phyloP scores from a whole-genome alignment of 306 rosid genomes.

The Vachellia pachyceras region DNA sequence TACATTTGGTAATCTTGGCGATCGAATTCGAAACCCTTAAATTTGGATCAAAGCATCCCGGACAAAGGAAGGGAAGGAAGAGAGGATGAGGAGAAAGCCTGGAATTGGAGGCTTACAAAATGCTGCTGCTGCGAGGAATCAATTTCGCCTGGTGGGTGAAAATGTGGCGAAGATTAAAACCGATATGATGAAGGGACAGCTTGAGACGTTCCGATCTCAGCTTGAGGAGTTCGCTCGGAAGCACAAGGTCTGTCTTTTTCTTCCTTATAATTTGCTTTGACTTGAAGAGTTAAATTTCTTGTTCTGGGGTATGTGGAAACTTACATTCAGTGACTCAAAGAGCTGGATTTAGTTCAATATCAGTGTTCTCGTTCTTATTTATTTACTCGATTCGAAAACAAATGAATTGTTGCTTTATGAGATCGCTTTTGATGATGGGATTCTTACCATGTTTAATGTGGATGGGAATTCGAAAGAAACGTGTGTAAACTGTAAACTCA shows the following conservation, averaged over 20 bases:
- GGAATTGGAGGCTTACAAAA: conserved; percentile 93
- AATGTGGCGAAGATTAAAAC: conserved; percentile 95
- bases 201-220: conserved; percentile 85
- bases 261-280: not conserved
- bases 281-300: not conserved
- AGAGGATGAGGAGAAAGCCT: conserved; percentile 81
- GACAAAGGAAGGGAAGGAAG: not conserved
- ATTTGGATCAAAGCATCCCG: not conserved
- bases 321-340: not conserved
- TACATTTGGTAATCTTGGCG: not conserved
- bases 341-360: not conserved
- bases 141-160: conserved; percentile 82
- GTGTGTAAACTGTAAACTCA: too few species aligned
- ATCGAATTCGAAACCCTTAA: not conserved
- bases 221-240: conserved; percentile 96
- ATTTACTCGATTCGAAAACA: not conserved
- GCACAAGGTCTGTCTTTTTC: conserved; percentile 63
- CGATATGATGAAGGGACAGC: conserved; percentile 94
- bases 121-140: conserved; percentile 90
- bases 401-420: conserved; percentile 27
- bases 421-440: conserved; percentile 17
- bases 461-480: not conserved
- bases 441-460: not conserved
- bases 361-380: not conserved
- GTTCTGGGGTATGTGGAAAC: conserved; percentile 22